Conservation (phyloP, 1,284 basidiomycete genomes). For the Puccinia horiana region DNA sequence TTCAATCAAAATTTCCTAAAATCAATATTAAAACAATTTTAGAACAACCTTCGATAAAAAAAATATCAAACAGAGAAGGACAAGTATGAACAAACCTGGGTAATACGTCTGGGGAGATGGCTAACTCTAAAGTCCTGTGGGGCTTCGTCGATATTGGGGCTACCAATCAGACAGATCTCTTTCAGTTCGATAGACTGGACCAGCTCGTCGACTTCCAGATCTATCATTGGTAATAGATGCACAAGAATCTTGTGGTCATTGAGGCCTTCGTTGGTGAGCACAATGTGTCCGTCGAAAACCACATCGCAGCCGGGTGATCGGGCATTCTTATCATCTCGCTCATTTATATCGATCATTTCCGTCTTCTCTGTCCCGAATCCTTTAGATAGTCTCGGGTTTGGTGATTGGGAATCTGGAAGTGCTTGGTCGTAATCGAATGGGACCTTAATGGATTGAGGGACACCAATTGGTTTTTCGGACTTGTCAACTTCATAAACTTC, state of each 20-base stretch:
- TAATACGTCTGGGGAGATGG: not conserved
- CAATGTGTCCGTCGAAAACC: not conserved
- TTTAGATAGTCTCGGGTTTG: not conserved
- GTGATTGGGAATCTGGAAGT: not conserved
- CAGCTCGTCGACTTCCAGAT: not conserved
- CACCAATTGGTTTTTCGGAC: not conserved
- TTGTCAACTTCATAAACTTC: constrained; percentile 23
- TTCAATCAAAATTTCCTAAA: constrained; percentile 14
- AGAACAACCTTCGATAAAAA: not conserved
- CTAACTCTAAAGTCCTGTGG: not conserved
- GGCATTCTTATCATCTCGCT: not conserved
- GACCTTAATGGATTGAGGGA: not conserved
- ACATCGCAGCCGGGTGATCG: not conserved
- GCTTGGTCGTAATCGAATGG: not conserved
- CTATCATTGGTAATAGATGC: not conserved
- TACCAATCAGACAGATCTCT: constrained; percentile 19
- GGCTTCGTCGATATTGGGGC: not conserved
- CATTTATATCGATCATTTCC: not conserved
- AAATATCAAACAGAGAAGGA: not conserved
- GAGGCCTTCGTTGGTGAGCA: not conserved
- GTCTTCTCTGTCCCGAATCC: not conserved
- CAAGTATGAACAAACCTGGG: not conserved
- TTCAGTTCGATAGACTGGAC: constrained; percentile 12
- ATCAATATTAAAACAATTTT: not conserved
- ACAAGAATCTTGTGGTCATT: not conserved